Evolutionary conservation across 139 green algal species (phyloP).

Genomic region (Tetraselmis chui): DNA sequence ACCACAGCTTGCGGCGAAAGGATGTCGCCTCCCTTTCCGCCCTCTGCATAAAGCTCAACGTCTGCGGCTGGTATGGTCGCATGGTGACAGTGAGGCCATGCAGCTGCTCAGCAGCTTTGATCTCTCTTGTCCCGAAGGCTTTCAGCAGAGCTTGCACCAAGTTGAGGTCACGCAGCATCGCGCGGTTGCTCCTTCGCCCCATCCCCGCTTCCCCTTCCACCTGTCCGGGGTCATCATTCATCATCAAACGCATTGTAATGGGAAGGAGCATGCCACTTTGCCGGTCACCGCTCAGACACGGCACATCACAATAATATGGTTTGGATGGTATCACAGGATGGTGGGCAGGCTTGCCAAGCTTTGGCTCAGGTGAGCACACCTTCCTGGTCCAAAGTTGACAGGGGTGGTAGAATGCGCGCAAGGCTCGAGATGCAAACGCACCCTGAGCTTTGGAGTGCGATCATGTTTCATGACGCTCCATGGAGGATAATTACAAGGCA

Average conservation of each 20-base stretch:
- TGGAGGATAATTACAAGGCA: too few relatives aligned
- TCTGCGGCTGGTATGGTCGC: constrained; percentile 64
- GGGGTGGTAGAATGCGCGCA: background rate
- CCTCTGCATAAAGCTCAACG: constrained; percentile 60
- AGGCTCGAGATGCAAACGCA: background rate
- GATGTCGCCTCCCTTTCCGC: constrained; percentile 28
- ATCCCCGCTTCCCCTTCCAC: background rate
- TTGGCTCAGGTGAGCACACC: background rate
- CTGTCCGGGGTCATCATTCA: background rate
- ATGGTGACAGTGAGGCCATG: constrained; percentile 39
- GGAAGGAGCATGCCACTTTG: too few relatives aligned
- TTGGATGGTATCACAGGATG: background rate
- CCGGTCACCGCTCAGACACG: background rate
- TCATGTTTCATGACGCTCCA: too few relatives aligned
- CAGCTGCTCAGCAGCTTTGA: constrained; percentile 33
- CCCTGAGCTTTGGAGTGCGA: background rate
- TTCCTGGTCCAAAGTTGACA: background rate
- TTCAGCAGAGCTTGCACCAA: constrained; percentile 19
- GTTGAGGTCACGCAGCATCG: background rate
- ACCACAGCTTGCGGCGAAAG: constrained; percentile 25
- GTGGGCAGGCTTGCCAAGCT: background rate
- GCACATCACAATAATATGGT: background rate
- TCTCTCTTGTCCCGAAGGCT: constrained; percentile 27
- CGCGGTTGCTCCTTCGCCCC: background rate
- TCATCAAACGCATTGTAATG: background rate